Base-by-base conservation (phyloP, 345 rosid genomes). In the Anastatica hierochuntica region DNA sequence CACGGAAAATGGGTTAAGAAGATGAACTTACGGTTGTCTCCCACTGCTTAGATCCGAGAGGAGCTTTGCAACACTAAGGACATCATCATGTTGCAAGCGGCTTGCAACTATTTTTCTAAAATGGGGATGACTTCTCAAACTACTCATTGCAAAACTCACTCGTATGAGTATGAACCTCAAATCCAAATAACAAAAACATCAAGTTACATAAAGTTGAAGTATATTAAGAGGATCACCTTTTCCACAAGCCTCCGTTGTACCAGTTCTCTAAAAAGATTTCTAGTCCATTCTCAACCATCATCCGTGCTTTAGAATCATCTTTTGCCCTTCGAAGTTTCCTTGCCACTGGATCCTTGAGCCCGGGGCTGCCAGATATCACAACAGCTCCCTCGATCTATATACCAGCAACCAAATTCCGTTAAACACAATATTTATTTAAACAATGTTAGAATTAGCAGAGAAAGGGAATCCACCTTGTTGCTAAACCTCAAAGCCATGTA, bases 331-430 rank as follows among this genome's bases (percentile, higher is more conserved):
- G 89, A 49, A 79, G 43, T 71, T 75, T 86, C 67, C 96, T 84
- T 53, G 69, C 74, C 16, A 49, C 51, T 26, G 40, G 52, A 64
- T 77, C 77, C 40, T 68, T 69, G 26, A 80, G 10, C 21, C 98
- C 98, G 1, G 95, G 98, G 72, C 96, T 86, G 45, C 98, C 98
- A 5, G 98, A 90, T 64, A 86, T 56, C 55, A 86, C 68, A 33
- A 76, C 80, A 12, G 92, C 85, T 68, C 98, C 89, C 55, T 69
- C 53, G 24, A 87, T 66, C 98, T 90, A 67, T 53, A 37, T 29
- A 51, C 10, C 17, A 50, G 18, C 39, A 21, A 16, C 30, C 23
- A 37, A 40, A 35, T 40, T 48, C 10, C 38, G 39, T 66, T 36
- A 56, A 10, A 51, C 16, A 47, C 35, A 23, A 20, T 9, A 47